These are phyloP conservation scores for Rhizopogon salebrosus DNA, from an alignment of 768 basidiomycete species.

Conservation along the genomic window DNA sequence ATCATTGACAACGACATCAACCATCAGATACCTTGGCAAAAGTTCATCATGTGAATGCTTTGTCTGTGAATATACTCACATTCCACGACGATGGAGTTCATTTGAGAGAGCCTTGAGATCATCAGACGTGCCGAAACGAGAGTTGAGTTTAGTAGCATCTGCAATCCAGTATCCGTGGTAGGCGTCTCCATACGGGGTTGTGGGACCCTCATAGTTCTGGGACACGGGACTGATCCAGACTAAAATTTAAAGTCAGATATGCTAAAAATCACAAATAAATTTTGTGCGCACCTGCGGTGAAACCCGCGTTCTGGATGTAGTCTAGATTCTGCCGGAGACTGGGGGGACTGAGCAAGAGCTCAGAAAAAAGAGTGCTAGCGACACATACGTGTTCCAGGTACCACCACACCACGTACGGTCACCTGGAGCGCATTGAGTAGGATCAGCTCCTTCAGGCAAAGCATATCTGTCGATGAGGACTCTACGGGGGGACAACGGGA, in stretches of 20 bases:
- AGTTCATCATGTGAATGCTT: conserved; percentile 13
- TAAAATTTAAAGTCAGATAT: conserved; percentile 17
- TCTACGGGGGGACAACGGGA: conserved; percentile 25
- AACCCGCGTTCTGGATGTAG: conserved; percentile 79
- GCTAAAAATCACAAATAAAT: background rate
- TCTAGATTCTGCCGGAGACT: conserved; percentile 73
- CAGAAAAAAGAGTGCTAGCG: background rate
- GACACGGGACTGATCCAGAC: conserved; percentile 84
- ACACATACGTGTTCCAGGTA: conserved; percentile 62
- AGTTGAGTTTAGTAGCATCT: conserved; percentile 63
- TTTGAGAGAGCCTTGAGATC: conserved; percentile 65
- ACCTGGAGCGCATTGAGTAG: conserved; percentile 50
- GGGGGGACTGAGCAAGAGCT: conserved; percentile 1
- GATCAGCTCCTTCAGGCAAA: conserved; percentile 48
- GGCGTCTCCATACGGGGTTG: conserved; percentile 71
- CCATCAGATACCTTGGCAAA: conserved; percentile 63
- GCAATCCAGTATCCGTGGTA: conserved; percentile 87
- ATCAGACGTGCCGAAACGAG: conserved; percentile 64
- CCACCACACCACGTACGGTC: conserved; percentile 80
- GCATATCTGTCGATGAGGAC: conserved; percentile 77
- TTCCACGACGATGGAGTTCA: conserved; percentile 66
- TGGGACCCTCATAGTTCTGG: conserved; percentile 69
- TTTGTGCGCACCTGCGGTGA: conserved; percentile 56
- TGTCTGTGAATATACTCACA: conserved; percentile 37
- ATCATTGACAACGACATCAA: conserved; percentile 83